Evolutionary conservation across 148 eudicot genomes (phyloP).

Genomic region (Heliosperma pusillum): DNA sequence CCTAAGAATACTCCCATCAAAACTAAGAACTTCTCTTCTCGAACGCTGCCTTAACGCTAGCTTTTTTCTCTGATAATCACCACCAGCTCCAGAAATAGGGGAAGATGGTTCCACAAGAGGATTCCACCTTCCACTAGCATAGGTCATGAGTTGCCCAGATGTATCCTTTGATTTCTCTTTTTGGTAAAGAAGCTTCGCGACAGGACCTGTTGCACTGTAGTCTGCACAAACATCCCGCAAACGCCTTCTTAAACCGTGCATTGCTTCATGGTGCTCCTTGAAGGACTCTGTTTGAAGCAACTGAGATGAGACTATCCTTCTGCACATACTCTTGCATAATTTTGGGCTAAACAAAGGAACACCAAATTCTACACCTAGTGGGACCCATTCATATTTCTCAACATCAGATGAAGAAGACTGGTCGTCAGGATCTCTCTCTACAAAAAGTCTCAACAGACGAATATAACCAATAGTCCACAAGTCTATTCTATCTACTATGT

Average conservation of each 20-base stretch:
- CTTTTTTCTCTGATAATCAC: conserved; percentile 57
- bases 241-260: conserved; percentile 74
- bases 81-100: conserved; percentile 66
- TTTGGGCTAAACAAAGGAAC: conserved; percentile 90
- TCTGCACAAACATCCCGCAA: conserved; percentile 68
- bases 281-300: conserved; percentile 73
- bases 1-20: conserved; percentile 85
- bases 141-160: conserved; percentile 68
- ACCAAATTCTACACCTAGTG: conserved; percentile 82
- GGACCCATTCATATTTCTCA: conserved; percentile 89
- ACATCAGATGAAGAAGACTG: conserved; percentile 41
- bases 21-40: conserved; percentile 76
- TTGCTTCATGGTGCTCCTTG: conserved; percentile 72
- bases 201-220: conserved; percentile 76
- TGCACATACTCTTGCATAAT: conserved; percentile 73
- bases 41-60: conserved; percentile 67
- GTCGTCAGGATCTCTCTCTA: conserved; percentile 51
- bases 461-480: conserved; percentile 89
- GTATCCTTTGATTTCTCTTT: conserved; percentile 57
- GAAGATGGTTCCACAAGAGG: conserved; percentile 90
- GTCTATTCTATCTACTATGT: conserved; percentile 60
- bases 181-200: conserved; percentile 74
- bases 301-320: conserved; percentile 69
- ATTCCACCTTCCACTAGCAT: conserved; percentile 96
- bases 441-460: conserved; percentile 67